Conservation (phyloP, 805 yeast genomes). For the Candida quercuum region DNA sequence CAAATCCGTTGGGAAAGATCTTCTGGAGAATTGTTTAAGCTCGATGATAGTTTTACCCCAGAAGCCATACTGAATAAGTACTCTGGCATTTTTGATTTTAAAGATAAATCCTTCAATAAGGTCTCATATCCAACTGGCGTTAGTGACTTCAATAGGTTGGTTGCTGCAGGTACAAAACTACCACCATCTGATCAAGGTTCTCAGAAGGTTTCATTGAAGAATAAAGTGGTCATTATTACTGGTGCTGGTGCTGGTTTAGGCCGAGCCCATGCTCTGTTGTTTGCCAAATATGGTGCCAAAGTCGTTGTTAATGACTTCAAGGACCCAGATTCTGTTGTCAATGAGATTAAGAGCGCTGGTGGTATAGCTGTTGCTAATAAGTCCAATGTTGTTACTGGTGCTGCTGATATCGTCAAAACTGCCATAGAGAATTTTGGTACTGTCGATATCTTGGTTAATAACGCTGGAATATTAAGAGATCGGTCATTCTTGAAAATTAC, state of each 20-base stretch:
- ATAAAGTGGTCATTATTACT: slow-evolving; percentile 84
- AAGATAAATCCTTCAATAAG: slow-evolving; percentile 47
- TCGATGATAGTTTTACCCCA: slow-evolving; percentile 74
- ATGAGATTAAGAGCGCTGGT: slow-evolving; percentile 67
- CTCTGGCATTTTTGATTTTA: slow-evolving; percentile 58
- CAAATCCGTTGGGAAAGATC: slow-evolving; percentile 95
- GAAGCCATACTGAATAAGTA: slow-evolving; percentile 72
- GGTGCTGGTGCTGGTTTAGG: slow-evolving; percentile 97
- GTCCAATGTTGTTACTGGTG: slow-evolving; percentile 74
- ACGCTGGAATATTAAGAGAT: slow-evolving; percentile 94
- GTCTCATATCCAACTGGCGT: slow-evolving; percentile 66
- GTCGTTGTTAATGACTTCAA: slow-evolving; percentile 89
- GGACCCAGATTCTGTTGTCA: slow-evolving; percentile 68
- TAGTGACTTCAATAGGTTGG: slow-evolving; percentile 63
- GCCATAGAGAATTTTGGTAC: slow-evolving; percentile 76
- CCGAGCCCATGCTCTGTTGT: slow-evolving; percentile 76
- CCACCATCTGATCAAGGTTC: slow-evolving; percentile 57
- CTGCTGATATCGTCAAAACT: slow-evolving; percentile 69
- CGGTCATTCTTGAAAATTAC: slow-evolving; percentile 81
- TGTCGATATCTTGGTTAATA: slow-evolving; percentile 81
- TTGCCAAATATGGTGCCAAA: slow-evolving; percentile 90
- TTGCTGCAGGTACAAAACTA: slow-evolving; percentile 44
- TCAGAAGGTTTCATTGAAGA: slow-evolving; percentile 57
- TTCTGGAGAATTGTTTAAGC: slow-evolving; percentile 77
- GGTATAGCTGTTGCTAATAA: slow-evolving; percentile 80